Conservation (phyloP, 768 basidiomycete species). For the Mycena metata region DNA sequence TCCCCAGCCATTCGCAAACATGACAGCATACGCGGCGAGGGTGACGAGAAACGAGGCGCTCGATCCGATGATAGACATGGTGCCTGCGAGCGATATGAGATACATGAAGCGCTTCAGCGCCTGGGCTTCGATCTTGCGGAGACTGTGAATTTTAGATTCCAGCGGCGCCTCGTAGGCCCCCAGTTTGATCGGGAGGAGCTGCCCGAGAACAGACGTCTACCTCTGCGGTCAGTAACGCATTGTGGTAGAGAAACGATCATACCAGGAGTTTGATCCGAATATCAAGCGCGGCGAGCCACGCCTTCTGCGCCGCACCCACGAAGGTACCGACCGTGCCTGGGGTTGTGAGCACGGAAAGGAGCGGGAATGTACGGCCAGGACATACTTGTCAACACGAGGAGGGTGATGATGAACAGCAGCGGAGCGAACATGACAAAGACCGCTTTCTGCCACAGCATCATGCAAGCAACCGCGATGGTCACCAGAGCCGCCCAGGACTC, state of each 20-base stretch:
- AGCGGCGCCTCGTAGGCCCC: slow-evolving; percentile 24
- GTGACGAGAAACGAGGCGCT: slow-evolving; percentile 26
- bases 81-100: slow-evolving; percentile 5
- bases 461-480: slow-evolving; percentile 18
- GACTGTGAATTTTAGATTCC: slow-evolving; percentile 5
- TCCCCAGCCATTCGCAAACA: slow-evolving; percentile 22
- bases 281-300: slow-evolving; percentile 25
- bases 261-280: slow-evolving; percentile 29
- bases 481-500: slow-evolving; percentile 21
- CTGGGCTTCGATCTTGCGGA: slow-evolving; percentile 21
- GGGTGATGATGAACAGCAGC: slow-evolving; percentile 11
- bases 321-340: slow-evolving; percentile 19
- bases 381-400: slow-evolving; percentile 10
- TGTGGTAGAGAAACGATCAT: not conserved
- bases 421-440: slow-evolving; percentile 24
- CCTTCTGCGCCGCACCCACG: slow-evolving; percentile 16
- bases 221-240: too few relatives aligned
- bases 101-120: slow-evolving; percentile 18
- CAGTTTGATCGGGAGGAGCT: slow-evolving; percentile 31
- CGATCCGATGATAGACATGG: slow-evolving; percentile 12
- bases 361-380: not conserved
- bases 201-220: slow-evolving; percentile 28
- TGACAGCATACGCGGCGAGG: slow-evolving; percentile 17
- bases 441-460: slow-evolving; percentile 22
- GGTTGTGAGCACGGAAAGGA: not conserved